Evolutionary conservation across 495 filamentous ascomycete genomes (phyloP).

Genomic region (Staphylotrichum longicolle): DNA sequence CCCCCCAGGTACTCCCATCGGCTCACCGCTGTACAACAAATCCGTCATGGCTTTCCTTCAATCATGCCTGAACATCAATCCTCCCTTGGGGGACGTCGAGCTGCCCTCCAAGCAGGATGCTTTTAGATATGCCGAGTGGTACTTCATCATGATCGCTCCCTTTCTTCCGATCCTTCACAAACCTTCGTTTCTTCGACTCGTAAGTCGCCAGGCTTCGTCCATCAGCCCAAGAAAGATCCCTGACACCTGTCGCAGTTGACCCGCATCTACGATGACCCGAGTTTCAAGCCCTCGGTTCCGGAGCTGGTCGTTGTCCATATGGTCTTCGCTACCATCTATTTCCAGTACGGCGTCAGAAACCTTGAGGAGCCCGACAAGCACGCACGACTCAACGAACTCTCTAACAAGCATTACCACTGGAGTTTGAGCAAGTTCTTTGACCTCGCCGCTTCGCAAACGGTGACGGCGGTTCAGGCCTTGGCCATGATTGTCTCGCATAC

Average conservation of each 20-base stretch:
- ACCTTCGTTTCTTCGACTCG: slow-evolving; percentile 63
- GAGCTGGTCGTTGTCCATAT: slow-evolving; percentile 73
- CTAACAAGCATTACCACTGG: slow-evolving; percentile 74
- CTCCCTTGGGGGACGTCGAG: slow-evolving; percentile 51
- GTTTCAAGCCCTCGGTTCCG: slow-evolving; percentile 56
- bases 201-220: slow-evolving; percentile 37
- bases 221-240: slow-evolving; percentile 1
- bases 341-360: slow-evolving; percentile 66
- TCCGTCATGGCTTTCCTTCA: slow-evolving; percentile 66
- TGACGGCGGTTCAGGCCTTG: slow-evolving; percentile 68
- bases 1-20: slow-evolving; percentile 39
- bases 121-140: slow-evolving; percentile 64
- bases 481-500: slow-evolving; percentile 66
- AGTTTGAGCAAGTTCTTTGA: slow-evolving; percentile 64
- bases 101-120: slow-evolving; percentile 58
- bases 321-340: slow-evolving; percentile 73
- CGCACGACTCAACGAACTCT: slow-evolving; percentile 54
- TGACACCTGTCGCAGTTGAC: slow-evolving; percentile 44
- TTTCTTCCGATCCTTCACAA: slow-evolving; percentile 71
- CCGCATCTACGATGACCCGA: slow-evolving; percentile 61
- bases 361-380: slow-evolving; percentile 52
- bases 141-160: slow-evolving; percentile 67
- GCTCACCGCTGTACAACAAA: slow-evolving; percentile 57
- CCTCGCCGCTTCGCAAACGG: slow-evolving; percentile 54
- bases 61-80: slow-evolving; percentile 58